Base-by-base conservation (phyloP, 2,329 filamentous ascomycete genomes). In the Penicillium sp. region DNA sequence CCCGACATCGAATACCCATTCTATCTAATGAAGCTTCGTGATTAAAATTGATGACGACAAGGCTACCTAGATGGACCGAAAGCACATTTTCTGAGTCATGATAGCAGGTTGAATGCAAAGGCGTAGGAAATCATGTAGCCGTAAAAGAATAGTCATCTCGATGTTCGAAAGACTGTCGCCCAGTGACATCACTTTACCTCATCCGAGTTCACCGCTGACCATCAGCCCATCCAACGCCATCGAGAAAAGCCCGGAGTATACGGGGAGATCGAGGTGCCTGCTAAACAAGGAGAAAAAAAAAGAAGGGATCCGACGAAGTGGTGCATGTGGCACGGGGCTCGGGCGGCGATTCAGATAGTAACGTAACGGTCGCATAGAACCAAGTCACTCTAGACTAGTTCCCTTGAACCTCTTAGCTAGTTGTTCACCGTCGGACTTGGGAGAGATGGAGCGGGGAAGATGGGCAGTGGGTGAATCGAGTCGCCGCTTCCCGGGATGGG, bases 401-500 rank as follows among this genome's bases (percentile, higher is more conserved):
- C 79, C 78, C 79, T 83, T 83, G 65, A 84, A 79, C 75, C 81
- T 78, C 76, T 84, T 84, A 84, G 81, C 81, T 81, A 84, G 77
- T 64, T 80, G 77, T 73, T 79, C 80, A 75, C 78, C 76, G 70
- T 79, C 78, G 63, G 74, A 74, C 56, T 67, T 69, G 59, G 69
- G 72, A 72, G 74, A 69, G 52, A 66, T 67, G 57, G 59, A 64
- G 58, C 65, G 62, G 56, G 71, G 62, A 60, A 60, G 63, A 59
- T 53, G 47, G 53, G 47, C 41, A 45, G 57, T 36, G 46, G 48
- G 44, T 51, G 60, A 50, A 46, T 43, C 46, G 20, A 50, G 41
- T 51, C 58, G 50, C 38, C 67, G 68, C 59, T 68, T 70, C 47
- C 63, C 61, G 57, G 68, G 61, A 56, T 66, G 61, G 56, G 65